Base-by-base conservation (phyloP, 345 rosid genomes). In the Bretschneidera sinensis region DNA sequence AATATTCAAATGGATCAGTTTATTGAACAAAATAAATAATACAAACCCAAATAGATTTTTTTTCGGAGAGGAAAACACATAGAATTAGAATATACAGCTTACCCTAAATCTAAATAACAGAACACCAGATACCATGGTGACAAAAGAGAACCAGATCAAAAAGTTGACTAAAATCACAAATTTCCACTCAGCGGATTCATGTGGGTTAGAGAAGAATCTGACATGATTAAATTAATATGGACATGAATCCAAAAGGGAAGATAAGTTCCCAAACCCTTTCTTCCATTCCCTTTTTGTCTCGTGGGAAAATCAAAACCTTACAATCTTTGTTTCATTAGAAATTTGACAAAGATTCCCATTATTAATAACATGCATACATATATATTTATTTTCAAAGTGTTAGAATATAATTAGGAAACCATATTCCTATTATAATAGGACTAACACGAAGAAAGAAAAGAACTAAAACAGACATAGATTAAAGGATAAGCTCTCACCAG, bases 401-500 rank as follows among this genome's bases (percentile, higher is more conserved):
- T n/a, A n/a, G n/a, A n/a, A n/a, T n/a, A n/a, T n/a, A n/a, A n/a
- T n/a, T n/a, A n/a, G n/a, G n/a, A n/a, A n/a, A n/a, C n/a, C n/a
- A n/a, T 5, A 39, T 39, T 28, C 45, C 16, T 13, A 39, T 5
- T 5, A 39, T 39, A 7, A 39, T n/a, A 39, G 45, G 10, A 39
- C n/a, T n/a, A 39, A 28, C 33, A 3, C 8, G 22, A 21, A 1
- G 39, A 17, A 2, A 55, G 2, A 25, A 45, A 33, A 5, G 13
- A 7, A 10, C 14, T n/a, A 35, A 54, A n/a, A n/a, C n/a, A n/a
- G n/a, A n/a, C n/a, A n/a, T n/a, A n/a, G n/a, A 9, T 13, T 6
- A 10, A 28, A 35, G 31, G 33, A 33, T 17, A 39, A 45, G 5
- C 58, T 17, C 24, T 57, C 57, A 64, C 57, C 53, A 24, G 39